These are phyloP conservation scores for Terfezia claveryi DNA, from an alignment of 495 filamentous ascomycete genomes.

Conservation along the genomic window DNA sequence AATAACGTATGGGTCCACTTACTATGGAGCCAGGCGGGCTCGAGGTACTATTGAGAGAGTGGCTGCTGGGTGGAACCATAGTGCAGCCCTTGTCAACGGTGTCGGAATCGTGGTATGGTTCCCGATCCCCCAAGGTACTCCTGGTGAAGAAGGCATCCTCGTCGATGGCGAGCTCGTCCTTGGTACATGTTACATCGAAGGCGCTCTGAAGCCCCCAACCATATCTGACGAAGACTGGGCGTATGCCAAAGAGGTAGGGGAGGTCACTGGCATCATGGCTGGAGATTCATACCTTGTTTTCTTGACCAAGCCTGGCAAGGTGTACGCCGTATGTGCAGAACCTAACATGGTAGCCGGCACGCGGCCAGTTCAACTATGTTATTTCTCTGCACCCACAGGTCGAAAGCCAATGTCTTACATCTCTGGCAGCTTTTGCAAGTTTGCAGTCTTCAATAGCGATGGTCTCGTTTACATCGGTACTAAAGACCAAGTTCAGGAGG, in stretches of 20 bases:
- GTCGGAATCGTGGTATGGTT: constrained; percentile 11
- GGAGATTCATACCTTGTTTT: constrained; percentile 13
- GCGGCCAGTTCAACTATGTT: constrained; percentile 6
- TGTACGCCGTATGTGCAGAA: constrained; percentile 9
- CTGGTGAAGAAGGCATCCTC: neutral
- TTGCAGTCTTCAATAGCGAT: constrained; percentile 15
- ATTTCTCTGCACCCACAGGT: constrained; percentile 11
- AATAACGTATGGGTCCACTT: neutral
- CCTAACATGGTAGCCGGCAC: constrained; percentile 1
- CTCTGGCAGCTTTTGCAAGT: constrained; percentile 10
- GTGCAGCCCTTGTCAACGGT: constrained; percentile 11
- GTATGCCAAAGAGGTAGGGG: neutral
- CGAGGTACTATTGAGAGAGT: constrained; percentile 10
- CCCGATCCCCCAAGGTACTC: neutral
- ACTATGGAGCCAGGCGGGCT: neutral
- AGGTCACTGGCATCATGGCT: constrained; percentile 12
- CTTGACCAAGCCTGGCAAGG: constrained; percentile 13
- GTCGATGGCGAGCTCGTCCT: neutral
- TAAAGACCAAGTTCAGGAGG: constrained; percentile 3
- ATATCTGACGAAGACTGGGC: neutral
- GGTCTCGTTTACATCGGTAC: constrained; percentile 11
- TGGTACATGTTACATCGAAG: neutral
- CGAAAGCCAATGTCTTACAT: constrained; percentile 6
- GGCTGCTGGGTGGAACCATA: constrained; percentile 13
- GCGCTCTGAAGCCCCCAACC: neutral